Evolutionary conservation across 805 yeast genomes (phyloP).

Genomic region (Candida chauliodis): DNA sequence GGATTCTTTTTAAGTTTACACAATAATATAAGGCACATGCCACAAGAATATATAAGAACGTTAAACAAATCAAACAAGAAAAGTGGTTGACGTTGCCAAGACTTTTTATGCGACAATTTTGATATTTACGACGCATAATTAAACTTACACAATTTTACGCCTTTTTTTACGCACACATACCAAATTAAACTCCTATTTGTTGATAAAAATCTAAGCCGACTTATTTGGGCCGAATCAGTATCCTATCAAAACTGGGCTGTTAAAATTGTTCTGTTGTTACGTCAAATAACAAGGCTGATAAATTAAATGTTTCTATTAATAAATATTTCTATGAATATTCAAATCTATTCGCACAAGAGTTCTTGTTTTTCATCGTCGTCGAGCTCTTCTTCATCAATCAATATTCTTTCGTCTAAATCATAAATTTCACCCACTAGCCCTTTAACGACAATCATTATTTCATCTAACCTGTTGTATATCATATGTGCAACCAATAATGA

Average conservation of each 20-base stretch:
- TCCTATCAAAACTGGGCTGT: too few species aligned
- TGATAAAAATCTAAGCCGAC: too few species aligned
- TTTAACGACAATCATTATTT: conserved; percentile 24
- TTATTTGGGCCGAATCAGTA: too few species aligned
- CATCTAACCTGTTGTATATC: conserved; percentile 28
- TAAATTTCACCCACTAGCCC: conserved; percentile 34
- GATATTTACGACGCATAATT: neutral
- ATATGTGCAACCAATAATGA: conserved; percentile 26
- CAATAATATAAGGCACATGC: too few species aligned
- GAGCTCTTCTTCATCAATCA: conserved; percentile 11
- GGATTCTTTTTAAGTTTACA: too few species aligned
- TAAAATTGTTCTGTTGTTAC: too few species aligned
- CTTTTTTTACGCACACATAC: too few species aligned
- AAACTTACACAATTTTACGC: too few species aligned
- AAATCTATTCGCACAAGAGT: neutral
- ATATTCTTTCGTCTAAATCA: conserved; percentile 13
- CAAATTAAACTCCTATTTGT: too few species aligned
- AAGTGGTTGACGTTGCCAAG: conserved; percentile 1
- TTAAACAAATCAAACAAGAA: neutral
- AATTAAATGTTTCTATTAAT: conserved; percentile 2
- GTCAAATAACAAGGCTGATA: neutral
- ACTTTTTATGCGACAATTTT: too few species aligned
- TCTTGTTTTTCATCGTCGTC: conserved; percentile 4
- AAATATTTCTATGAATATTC: neutral
- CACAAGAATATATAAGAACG: too few species aligned